These are phyloP conservation scores for Fusarium sp. DNA, from an alignment of 2,329 filamentous ascomycete species.

Conservation along the genomic window DNA sequence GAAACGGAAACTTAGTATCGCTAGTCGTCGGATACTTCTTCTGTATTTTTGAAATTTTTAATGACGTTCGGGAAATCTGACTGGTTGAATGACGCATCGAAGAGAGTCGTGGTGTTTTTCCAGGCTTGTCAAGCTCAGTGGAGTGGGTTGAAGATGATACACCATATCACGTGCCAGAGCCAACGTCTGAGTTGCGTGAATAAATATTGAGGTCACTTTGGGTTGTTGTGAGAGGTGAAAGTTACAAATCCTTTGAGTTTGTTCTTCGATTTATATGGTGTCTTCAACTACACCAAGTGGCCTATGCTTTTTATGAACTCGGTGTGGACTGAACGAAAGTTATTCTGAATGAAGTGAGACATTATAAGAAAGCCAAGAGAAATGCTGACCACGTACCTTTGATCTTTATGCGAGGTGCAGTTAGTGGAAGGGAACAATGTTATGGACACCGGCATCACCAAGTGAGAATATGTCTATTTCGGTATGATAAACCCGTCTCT, in stretches of 20 bases:
- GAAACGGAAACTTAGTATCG: not conserved
- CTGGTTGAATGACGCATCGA: conserved; percentile 36
- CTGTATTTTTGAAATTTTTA: conserved; percentile 3
- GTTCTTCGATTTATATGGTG: not conserved
- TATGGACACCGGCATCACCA: too few species aligned
- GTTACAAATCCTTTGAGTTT: not conserved
- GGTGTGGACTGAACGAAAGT: not conserved
- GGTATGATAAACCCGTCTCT: too few species aligned
- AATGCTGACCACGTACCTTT: not conserved
- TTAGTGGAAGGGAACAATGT: too few species aligned
- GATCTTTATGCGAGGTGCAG: not conserved
- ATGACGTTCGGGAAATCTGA: conserved; percentile 18
- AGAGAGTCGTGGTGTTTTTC: conserved; percentile 37
- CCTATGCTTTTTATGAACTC: not conserved
- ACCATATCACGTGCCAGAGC: conserved; percentile 32
- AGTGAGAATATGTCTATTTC: not conserved
- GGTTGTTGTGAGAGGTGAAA: not conserved
- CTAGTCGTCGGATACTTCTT: not conserved
- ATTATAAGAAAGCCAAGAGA: not conserved
- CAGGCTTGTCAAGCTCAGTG: conserved; percentile 18
- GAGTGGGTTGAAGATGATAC: conserved; percentile 25
- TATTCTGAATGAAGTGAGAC: not conserved
- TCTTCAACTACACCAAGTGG: not conserved
- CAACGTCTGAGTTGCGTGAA: conserved; percentile 3
- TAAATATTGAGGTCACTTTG: not conserved